These are phyloP conservation scores for Prunus dulcis DNA, from an alignment of 306 rosid genomes.

Conservation along the genomic window DNA sequence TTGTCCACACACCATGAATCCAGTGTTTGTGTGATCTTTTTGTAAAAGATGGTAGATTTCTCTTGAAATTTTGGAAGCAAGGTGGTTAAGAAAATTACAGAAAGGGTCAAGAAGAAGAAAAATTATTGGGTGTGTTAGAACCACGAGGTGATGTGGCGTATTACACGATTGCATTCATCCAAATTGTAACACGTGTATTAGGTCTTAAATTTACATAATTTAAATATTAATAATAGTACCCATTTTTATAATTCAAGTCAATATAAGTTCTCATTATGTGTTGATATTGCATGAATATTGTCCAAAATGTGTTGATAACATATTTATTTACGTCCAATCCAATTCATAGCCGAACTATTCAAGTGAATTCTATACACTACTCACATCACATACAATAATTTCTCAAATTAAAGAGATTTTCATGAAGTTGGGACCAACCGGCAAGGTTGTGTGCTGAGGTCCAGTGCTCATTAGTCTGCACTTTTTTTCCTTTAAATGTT, in stretches of 20 bases:
- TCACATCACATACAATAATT: neutral
- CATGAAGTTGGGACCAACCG: neutral
- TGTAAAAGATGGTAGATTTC: neutral
- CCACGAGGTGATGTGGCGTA: too few relatives aligned
- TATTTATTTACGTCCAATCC: too few relatives aligned
- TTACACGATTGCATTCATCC: too few relatives aligned
- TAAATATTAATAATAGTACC: too few relatives aligned
- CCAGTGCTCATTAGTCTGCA: constrained; percentile 1
- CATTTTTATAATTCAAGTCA: too few relatives aligned
- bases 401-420: neutral
- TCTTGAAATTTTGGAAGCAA: neutral
- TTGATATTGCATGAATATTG: too few relatives aligned
- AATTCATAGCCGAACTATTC: neutral
- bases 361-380: neutral
- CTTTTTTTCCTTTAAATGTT: constrained; percentile 3
- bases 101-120: neutral
- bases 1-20: neutral
- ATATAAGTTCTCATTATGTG: too few relatives aligned
- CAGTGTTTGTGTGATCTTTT: neutral
- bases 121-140: too few relatives aligned
- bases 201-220: too few relatives aligned
- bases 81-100: neutral
- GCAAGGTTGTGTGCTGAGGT: neutral
- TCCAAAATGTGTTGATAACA: too few relatives aligned
- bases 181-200: too few relatives aligned